Conservation (phyloP, 305 asterid species). For the Solanum chacoense region DNA sequence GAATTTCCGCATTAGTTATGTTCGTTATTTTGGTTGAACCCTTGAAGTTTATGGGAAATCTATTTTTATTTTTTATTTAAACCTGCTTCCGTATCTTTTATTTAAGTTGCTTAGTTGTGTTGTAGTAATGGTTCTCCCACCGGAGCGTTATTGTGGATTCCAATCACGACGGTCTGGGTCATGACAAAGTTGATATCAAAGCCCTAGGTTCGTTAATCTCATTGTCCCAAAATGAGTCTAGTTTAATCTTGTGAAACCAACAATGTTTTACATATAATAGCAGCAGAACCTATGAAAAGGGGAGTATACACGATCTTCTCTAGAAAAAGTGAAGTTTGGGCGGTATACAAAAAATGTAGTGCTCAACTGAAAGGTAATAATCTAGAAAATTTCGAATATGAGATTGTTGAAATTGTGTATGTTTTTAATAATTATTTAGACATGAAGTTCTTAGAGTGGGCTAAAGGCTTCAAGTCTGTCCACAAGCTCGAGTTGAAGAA, state of each 20-base stretch:
- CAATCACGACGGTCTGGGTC: neutral
- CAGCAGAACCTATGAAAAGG: neutral
- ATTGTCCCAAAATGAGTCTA: neutral
- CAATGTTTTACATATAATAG: too few species aligned
- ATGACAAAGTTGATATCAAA: neutral
- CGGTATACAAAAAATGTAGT: slow-evolving; percentile 19
- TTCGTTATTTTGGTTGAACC: neutral
- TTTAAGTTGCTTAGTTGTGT: neutral
- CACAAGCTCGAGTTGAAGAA: slow-evolving; percentile 10
- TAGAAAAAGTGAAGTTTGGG: slow-evolving; percentile 26
- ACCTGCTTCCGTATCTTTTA: neutral
- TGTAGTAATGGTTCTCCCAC: neutral
- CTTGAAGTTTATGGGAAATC: neutral
- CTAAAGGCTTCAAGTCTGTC: slow-evolving; percentile 11
- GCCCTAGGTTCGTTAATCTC: neutral
- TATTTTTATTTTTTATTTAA: too few species aligned
- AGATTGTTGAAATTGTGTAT: slow-evolving; percentile 17
- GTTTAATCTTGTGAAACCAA: neutral
- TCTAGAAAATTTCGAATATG: slow-evolving; percentile 15
- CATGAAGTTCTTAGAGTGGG: slow-evolving; percentile 13
- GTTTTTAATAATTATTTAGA: neutral
- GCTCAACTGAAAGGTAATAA: slow-evolving; percentile 5
- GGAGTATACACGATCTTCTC: slow-evolving; percentile 12
- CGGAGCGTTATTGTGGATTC: neutral
- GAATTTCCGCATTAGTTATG: neutral